These are phyloP conservation scores for Aspergillus vadensis DNA, from an alignment of 2,329 filamentous ascomycete species.

Conservation along the genomic window DNA sequence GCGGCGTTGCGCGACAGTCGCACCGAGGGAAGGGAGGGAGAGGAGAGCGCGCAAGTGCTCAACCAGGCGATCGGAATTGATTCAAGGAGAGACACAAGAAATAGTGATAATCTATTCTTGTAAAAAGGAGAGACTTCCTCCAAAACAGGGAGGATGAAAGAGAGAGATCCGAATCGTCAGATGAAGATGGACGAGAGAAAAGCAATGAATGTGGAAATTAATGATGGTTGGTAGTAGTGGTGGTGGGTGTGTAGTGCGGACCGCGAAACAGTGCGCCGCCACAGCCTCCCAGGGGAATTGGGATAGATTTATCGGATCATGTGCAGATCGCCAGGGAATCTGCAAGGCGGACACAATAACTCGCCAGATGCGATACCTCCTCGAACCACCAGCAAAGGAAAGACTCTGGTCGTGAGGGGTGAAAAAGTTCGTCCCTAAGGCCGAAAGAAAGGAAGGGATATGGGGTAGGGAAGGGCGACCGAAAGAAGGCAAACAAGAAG, in stretches of 20 bases:
- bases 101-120: not conserved
- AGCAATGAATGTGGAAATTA: not conserved
- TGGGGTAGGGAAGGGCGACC: not conserved
- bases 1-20: slow-evolving; percentile 1
- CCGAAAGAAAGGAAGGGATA: not conserved
- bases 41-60: slow-evolving; percentile 1
- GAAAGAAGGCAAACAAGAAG: not conserved
- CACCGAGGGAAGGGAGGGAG: not conserved
- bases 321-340: slow-evolving; percentile 7
- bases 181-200: not conserved
- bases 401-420: not conserved
- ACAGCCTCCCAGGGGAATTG: slow-evolving; percentile 9
- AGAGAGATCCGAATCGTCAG: not conserved
- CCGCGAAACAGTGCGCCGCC: not conserved
- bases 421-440: not conserved
- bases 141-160: not conserved
- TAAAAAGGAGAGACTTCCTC: not conserved
- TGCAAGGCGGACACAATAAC: slow-evolving; percentile 7
- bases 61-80: not conserved
- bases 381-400: not conserved
- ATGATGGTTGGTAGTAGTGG: not conserved
- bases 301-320: slow-evolving; percentile 3
- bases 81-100: not conserved
- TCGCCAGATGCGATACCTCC: not conserved
- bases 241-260: not conserved